These are phyloP conservation scores for Copromyces sp. DNA, from an alignment of 495 filamentous ascomycete species.

Conservation along the genomic window DNA sequence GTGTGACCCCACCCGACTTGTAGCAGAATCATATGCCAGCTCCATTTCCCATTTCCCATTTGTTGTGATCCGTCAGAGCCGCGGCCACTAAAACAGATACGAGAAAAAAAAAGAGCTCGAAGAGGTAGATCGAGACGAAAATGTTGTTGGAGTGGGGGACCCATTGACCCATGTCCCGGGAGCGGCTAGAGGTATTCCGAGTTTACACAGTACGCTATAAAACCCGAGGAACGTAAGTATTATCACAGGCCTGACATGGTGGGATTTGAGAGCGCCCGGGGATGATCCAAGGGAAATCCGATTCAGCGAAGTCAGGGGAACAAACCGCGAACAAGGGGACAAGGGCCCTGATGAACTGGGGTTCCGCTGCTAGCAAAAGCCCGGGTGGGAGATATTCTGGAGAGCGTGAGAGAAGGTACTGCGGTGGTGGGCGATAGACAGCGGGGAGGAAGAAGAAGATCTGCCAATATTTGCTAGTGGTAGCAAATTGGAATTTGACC, in stretches of 20 bases:
- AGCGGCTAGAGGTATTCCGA: not conserved
- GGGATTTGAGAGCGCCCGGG: not conserved
- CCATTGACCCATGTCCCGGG: not conserved
- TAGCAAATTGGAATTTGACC: not conserved
- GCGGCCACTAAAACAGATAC: not conserved
- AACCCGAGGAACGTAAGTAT: not conserved
- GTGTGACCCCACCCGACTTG: not conserved
- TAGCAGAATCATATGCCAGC: not conserved
- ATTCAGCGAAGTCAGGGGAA: not conserved
- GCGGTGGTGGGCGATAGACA: not conserved
- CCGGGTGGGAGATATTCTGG: not conserved
- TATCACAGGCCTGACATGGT: not conserved
- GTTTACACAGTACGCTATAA: not conserved
- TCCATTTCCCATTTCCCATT: not conserved
- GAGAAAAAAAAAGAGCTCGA: not conserved
- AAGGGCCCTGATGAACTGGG: not conserved
- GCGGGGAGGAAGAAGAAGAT: not conserved
- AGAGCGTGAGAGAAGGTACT: not conserved
- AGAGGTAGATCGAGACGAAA: not conserved
- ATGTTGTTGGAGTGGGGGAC: not conserved
- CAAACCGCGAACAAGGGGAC: not conserved
- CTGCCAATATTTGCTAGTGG: not conserved
- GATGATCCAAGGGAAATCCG: not conserved
- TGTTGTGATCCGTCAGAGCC: not conserved
- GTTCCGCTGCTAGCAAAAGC: not conserved